Base-by-base conservation (phyloP, 2,329 filamentous ascomycete genomes). In the Clonostachys rhizophaga region DNA sequence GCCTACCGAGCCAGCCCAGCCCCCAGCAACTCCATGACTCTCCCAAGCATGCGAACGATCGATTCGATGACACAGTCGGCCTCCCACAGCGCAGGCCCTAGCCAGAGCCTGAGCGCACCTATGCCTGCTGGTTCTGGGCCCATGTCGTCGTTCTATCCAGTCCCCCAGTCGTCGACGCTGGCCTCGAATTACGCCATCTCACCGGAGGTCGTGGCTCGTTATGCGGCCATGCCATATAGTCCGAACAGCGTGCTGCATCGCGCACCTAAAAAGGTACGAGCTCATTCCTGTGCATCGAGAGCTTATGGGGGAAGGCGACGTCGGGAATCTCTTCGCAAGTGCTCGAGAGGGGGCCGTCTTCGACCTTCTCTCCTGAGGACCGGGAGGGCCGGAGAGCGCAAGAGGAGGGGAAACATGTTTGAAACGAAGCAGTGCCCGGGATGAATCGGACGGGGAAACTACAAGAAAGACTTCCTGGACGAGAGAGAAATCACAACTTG, bases 241-340 rank as follows among this genome's bases (percentile, higher is more conserved):
- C 72, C 74, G 34, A 69, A 74, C 42, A 18, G 7, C 14, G 64
- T 76, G 42, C 52, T 77, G 42, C 67, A 70, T 42, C 70, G 74
- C 45, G 74, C 76, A 17, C 74, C 78, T 39, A 82, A 81, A 56
- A 82, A 81, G 76, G 78, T 81, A 71, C 47, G 66, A 60, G 16
- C 37, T 12, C 12, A 41, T 18, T n/a, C 17, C 20, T 12, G 20
- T 20, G 35, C 34, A 40, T 30, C 24, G 24, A 10, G 24, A 30
- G 24, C 24, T 30, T 30, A 30, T 30, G 24, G 24, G 24, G 24
- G 24, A 30, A 39, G 14, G 14, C 7, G 36, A 39, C 14, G 36
- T 18, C 36, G 17, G 36, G 36, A 39, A 39, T n/a, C 17, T 39
- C 36, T 39, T n/a, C 36, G 36, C 14, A 39, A 39, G 11, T 39